Base-by-base conservation (phyloP, 1,139 yeast genomes). In the Suhomyces terraborum region DNA sequence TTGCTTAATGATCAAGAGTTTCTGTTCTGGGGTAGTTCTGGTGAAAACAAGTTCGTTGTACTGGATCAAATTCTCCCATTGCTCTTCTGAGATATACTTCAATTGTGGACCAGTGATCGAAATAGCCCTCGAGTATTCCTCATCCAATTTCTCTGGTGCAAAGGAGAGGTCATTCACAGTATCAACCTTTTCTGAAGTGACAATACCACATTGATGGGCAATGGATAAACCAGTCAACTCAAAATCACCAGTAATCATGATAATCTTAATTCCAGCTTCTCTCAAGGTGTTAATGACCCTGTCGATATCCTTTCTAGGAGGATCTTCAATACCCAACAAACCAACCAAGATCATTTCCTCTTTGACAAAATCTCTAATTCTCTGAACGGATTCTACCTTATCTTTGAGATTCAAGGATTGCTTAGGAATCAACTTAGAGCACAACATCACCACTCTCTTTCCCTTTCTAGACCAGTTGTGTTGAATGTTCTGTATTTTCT, bases 211-310 rank as follows among this genome's bases (percentile, higher is more conserved):
- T 46, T 69, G 67, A 35, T 64, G 61, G 9, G 79, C 80, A 54
- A 77, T 77, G 3, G 79, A 69, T 33, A 68, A 62, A 5, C 79
- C 82, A n/a, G 82, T 77, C 24, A 73, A 56, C 46, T 71, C 75
- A 49, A 68, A 75, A 53, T 77, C 82, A 40, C 82, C 82, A 21
- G 82, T 77, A 26, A 76, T 75, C 81, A 77, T 77, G 16, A 71
- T 66, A 18, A 73, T 60, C 37, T 72, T 72, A 35, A 76, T 66
- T 16, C 81, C 80, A 17, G 81, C 81, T n/a, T 55, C 57, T 42
- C 73, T 64, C 36, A 74, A 62, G 3, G 58, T 62, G 3, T 52
- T 43, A 35, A 75, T 63, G 12, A 72, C 75, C 7, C 60, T 59
- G n/a, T 61, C 64, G 33, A 74, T 67, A 23, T 66, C 75, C 32